Evolutionary conservation across 176 grass and related monocot species (phyloP).

Genomic region (Carex pumila): DNA sequence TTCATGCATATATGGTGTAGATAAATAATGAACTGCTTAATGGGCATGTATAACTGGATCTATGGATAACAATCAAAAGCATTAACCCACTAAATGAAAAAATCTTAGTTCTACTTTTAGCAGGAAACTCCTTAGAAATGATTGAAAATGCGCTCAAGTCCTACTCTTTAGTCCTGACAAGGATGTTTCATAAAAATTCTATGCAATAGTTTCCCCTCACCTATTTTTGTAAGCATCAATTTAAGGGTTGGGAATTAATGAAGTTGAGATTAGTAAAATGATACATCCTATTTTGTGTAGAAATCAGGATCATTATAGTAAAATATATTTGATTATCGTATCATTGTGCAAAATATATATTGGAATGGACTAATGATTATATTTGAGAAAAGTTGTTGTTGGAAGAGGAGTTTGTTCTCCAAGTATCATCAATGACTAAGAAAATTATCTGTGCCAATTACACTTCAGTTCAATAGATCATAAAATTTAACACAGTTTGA

Average conservation of each 20-base stretch:
- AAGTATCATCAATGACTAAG: no score
- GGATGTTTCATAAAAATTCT: background rate
- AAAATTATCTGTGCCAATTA: no score
- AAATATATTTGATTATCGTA: background rate
- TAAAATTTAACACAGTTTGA: background rate
- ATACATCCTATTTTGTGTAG: background rate
- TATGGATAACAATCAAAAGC: background rate
- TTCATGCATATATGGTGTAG: background rate
- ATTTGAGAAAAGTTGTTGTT: background rate
- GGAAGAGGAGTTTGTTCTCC: background rate
- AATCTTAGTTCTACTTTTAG: background rate
- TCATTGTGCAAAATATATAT: background rate
- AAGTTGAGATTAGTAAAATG: background rate
- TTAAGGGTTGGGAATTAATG: no score
- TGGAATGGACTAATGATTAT: background rate
- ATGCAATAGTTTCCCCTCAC: background rate
- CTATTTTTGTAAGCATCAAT: background rate
- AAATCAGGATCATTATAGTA: background rate
- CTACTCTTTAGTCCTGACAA: background rate
- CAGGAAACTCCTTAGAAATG: background rate
- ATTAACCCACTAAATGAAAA: background rate
- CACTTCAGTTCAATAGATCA: background rate
- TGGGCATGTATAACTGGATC: background rate
- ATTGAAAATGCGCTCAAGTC: background rate
- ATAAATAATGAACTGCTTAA: background rate